phyloP scores from a whole-genome alignment of 176 grass and related monocot genomes.

The Pontederia paniculata region DNA sequence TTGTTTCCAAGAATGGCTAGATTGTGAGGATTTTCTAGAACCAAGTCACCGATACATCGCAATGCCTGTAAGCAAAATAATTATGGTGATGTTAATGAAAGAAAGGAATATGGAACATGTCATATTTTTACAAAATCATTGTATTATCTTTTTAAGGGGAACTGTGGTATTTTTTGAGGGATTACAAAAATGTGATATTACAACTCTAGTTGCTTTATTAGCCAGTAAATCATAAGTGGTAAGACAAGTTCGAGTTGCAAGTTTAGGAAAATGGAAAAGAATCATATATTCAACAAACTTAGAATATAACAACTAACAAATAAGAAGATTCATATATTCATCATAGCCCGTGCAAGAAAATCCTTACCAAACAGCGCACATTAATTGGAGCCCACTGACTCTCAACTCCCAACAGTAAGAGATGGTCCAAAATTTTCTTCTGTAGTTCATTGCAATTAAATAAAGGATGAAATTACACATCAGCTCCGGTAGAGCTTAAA shows the following conservation, averaged over 20 bases:
- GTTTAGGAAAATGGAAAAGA: no score
- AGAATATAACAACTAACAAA: background rate
- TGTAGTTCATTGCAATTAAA: slow-evolving; percentile 29
- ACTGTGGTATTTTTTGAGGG: no score
- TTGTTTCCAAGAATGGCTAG: slow-evolving; percentile 63
- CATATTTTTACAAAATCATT: no score
- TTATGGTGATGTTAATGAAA: background rate
- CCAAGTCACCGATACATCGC: slow-evolving; percentile 82
- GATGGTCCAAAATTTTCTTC: slow-evolving; percentile 92
- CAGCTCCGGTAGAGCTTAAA: background rate
- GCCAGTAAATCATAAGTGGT: no score
- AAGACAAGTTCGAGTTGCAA: no score
- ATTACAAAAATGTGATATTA: no score
- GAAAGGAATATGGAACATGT: background rate
- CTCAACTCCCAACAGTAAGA: slow-evolving; percentile 79
- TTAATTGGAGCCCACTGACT: slow-evolving; percentile 91
- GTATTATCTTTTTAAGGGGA: no score
- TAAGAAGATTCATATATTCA: background rate
- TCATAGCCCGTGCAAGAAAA: slow-evolving; percentile 12
- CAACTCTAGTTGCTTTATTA: no score
- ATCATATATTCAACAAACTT: background rate
- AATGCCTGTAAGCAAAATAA: slow-evolving; percentile 55
- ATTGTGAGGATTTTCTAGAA: slow-evolving; percentile 79
- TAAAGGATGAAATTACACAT: slow-evolving; percentile 24
- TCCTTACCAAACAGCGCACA: slow-evolving; percentile 77